Evolutionary conservation across 2,329 filamentous ascomycete species (phyloP), one percentile per base, ranked within the genome.

Genomic region (Thermomyces lanuginosus): DNA sequence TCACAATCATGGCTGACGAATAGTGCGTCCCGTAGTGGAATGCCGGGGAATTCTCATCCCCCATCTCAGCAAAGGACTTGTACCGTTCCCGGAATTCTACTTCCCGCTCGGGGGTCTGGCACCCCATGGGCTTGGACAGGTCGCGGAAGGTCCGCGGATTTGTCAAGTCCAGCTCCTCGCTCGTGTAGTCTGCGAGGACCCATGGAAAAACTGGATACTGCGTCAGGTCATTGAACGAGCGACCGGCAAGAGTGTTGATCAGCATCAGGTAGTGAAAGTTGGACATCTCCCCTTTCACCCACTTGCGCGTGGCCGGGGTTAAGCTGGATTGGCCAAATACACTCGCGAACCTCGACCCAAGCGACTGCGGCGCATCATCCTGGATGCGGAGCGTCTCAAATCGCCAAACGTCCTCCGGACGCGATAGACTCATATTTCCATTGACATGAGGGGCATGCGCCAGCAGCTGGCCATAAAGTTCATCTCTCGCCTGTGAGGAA

Each of bases 181-280:
- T 95, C 0, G 78, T 86, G 48, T 98, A 98, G 45, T 98, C 86
- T 0, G 89, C 84, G 23, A 98, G 60, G 3, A 98, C 76, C 89
- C 89, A 98, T 0, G 89, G 89, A 38, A 98, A 98, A 10, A 98
- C 84, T 0, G 89, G 89, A 43, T 98, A 98, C 44, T 98, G 91
- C 0, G 89, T 98, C 10, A 98, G 62, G 46, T 98, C 89, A 45
- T 98, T 98, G 59, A 98, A 98, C 0, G 89, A 95, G 27, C 89
- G 67, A 2, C 89, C 89, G 15, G 91, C 91, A 68, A 98, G 81
- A 0, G 89, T 95, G 46, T 98, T 98, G 45, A 98, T 74, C 33
- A 93, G 73, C 86, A 98, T 98, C 18, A 98, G 67, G 46, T 98
- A 98, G 51, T 95, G 83, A 43, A 98, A 98, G 50, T 98, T 98